Evolutionary conservation across 495 filamentous ascomycete species (phyloP), one percentile per base, ranked within the genome.

Genomic region (Sordaria brevicollis): DNA sequence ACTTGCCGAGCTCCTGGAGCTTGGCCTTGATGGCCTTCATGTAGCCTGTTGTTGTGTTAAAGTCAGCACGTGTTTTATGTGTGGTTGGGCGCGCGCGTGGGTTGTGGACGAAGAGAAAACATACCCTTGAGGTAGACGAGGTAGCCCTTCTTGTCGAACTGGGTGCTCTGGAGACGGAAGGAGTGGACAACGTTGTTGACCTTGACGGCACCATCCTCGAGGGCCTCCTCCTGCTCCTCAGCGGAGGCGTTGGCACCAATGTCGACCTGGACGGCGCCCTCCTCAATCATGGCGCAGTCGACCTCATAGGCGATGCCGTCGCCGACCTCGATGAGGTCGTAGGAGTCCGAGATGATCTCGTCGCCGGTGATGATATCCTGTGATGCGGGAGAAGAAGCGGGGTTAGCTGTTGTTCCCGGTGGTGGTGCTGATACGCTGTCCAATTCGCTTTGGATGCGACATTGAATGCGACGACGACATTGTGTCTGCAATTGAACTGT

Each of bases 231-330:
- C 68, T 79, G 89, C 75, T 90, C 95, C 84, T 98, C 95, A 72
- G 95, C 93, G 70, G 95, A 98, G 70, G 95, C 92, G 84, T 98
- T 99, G 84, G 93, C 96, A 81, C 95, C 95, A 78, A 89, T 97
- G 77, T 98, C 84, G 81, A 97, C 88, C 73, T 90, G 81, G 73
- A 93, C 91, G 65, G 79, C 86, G 70, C 89, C 92, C 80, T 85
- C 81, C 25, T 88, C 86, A 82, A 97, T 92, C 89, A 92, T 96
- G 76, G 85, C 85, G 84, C 95, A 97, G 81, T 99, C 90, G 74
- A 88, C 89, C 82, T 97, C 93, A 79, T 92, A 97, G 74, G 90
- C 89, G 74, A 89, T 82, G 67, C 86, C 88, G 78, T 93, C 92
- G 78, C 93, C 92, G 74, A 94, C 83, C 79, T 89, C 83, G 72